Evolutionary conservation across 2,329 filamentous ascomycete genomes (phyloP).

Genomic region (Cladosporium sp.): DNA sequence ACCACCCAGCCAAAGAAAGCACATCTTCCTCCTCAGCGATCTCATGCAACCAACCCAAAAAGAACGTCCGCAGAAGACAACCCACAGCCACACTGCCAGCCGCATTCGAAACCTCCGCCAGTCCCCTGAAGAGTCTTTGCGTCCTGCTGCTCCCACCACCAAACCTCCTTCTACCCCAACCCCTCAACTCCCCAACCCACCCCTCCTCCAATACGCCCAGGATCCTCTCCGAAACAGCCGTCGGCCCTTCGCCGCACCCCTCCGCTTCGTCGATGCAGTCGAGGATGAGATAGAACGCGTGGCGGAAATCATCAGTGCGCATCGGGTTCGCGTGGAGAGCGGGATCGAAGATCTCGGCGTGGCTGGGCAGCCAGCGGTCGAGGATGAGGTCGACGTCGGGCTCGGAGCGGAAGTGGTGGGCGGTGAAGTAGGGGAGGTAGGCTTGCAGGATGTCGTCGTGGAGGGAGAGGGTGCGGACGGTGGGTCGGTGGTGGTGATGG

Average conservation of each 20-base stretch:
- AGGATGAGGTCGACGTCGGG: conserved; percentile 5
- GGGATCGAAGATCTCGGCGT: background rate
- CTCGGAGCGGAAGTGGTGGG: conserved; percentile 1
- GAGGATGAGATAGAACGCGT: background rate
- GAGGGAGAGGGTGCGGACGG: background rate
- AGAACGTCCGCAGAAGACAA: conserved; percentile 1
- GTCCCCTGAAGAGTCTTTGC: background rate
- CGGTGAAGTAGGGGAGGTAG: conserved; percentile 5
- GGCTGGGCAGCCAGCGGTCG: conserved; percentile 2
- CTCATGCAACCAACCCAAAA: background rate
- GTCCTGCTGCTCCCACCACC: background rate
- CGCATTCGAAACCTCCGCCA: conserved; percentile 8
- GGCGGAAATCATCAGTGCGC: background rate
- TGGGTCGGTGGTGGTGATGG: background rate
- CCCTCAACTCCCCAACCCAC: background rate
- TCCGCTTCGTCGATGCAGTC: background rate
- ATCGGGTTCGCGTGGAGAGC: background rate
- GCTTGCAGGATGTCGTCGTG: conserved; percentile 4
- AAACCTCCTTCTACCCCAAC: background rate
- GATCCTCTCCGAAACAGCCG: background rate
- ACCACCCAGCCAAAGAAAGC: background rate
- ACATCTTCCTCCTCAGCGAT: conserved; percentile 4
- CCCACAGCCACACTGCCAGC: background rate
- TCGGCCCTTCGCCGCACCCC: background rate
- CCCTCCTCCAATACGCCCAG: background rate